phyloP scores from a whole-genome alignment of 2,329 filamentous ascomycete genomes.

The Trichoderma semiorbis region DNA sequence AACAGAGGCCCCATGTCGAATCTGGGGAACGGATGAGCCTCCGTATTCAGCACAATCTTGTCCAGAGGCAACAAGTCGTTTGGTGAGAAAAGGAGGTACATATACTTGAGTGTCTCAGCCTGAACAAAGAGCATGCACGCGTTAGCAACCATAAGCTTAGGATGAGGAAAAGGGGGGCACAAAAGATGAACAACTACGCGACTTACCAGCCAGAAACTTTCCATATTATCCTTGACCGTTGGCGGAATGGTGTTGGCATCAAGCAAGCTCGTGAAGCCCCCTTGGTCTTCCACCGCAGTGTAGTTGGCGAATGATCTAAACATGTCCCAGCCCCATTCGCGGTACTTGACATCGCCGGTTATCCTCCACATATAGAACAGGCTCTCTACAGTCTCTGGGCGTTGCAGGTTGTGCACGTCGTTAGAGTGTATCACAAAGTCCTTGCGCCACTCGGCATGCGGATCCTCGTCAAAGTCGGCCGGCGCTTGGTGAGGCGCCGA shows the following conservation, averaged over 20 bases:
- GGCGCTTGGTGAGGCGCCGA: slow-evolving; percentile 49
- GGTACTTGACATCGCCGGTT: slow-evolving; percentile 82
- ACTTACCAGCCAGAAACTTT: slow-evolving; percentile 94
- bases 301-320: slow-evolving; percentile 88
- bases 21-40: slow-evolving; percentile 84
- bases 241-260: slow-evolving; percentile 73
- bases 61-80: slow-evolving; percentile 79
- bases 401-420: slow-evolving; percentile 90
- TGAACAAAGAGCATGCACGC: slow-evolving; percentile 30
- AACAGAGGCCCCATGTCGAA: slow-evolving; percentile 79
- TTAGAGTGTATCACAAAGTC: slow-evolving; percentile 77
- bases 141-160: not conserved
- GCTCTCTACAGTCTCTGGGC: slow-evolving; percentile 94
- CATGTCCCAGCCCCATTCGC: slow-evolving; percentile 98
- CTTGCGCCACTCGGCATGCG: slow-evolving; percentile 63
- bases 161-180: not conserved
- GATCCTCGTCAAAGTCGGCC: slow-evolving; percentile 47
- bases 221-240: slow-evolving; percentile 81
- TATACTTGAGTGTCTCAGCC: slow-evolving; percentile 97
- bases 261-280: slow-evolving; percentile 77
- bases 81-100: slow-evolving; percentile 90
- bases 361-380: slow-evolving; percentile 99
- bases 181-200: not conserved
- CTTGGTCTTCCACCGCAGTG: slow-evolving; percentile 72
- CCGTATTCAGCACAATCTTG: slow-evolving; percentile 89